Percentiles rank a stretch among this genome's conserved stretches.
Evolutionary conservation across 2,329 filamentous ascomycete species (phyloP).

Genomic region (Pezicula neosporulosa): DNA sequence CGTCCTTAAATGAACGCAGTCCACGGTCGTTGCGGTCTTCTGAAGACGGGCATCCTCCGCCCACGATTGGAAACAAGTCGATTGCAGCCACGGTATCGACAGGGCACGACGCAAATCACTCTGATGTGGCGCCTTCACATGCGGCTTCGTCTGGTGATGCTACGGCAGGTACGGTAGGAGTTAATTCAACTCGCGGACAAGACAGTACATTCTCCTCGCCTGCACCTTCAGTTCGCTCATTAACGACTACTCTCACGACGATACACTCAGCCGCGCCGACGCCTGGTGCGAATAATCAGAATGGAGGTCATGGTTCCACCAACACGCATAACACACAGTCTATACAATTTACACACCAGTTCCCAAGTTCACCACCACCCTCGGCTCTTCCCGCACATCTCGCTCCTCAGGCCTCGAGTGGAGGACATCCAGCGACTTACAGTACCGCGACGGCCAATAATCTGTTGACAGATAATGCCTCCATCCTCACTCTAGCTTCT

Average conservation of each 20-base stretch:
- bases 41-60: conserved; percentile 55
- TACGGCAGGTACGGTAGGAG: conserved; percentile 68
- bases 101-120: conserved; percentile 72
- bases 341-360: conserved; percentile 64
- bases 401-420: conserved; percentile 39
- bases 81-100: conserved; percentile 66
- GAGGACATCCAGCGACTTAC: conserved; percentile 66
- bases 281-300: conserved; percentile 33
- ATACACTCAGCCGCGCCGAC: conserved; percentile 69
- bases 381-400: conserved; percentile 73
- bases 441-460: conserved; percentile 77
- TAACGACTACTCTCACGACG: conserved; percentile 81
- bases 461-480: conserved; percentile 79
- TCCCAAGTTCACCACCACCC: conserved; percentile 59
- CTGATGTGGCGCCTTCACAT: conserved; percentile 74
- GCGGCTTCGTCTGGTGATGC: conserved; percentile 63
- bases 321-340: conserved; percentile 22
- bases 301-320: conserved; percentile 38
- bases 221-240: conserved; percentile 73
- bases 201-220: conserved; percentile 80
- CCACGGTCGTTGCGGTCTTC: conserved; percentile 57
- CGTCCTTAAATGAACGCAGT: conserved; percentile 53
- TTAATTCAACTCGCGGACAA: conserved; percentile 63
- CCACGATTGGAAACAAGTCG: conserved; percentile 62
- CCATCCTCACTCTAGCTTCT: conserved; percentile 79